phyloP scores from a whole-genome alignment of 495 filamentous ascomycete genomes.

The Tuber brumale region DNA sequence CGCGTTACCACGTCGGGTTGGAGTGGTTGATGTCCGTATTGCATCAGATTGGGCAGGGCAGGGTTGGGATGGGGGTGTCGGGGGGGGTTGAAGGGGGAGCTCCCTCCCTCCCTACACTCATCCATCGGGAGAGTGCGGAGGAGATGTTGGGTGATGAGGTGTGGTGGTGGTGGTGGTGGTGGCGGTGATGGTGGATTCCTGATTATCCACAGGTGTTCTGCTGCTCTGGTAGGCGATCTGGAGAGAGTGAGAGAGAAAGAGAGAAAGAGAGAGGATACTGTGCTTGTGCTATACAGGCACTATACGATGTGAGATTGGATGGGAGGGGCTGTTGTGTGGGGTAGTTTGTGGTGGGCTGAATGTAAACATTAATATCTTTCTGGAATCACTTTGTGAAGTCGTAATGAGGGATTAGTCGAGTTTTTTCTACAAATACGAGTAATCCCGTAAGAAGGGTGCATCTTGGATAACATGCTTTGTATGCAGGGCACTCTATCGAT shows the following conservation, averaged over 20 bases:
- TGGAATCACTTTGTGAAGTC: neutral
- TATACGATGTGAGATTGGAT: neutral
- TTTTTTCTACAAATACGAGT: neutral
- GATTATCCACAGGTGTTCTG: neutral
- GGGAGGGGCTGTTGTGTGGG: neutral
- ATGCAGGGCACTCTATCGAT: neutral
- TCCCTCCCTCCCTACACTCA: neutral
- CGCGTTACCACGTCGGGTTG: neutral
- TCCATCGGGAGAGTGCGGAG: neutral
- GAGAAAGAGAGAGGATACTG: too few relatives aligned
- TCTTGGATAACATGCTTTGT: neutral
- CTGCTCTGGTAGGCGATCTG: neutral
- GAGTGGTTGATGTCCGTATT: neutral
- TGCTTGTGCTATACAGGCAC: too few relatives aligned
- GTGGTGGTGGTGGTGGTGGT: neutral
- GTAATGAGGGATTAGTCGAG: neutral
- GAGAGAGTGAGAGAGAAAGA: too few relatives aligned
- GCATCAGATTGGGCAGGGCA: neutral
- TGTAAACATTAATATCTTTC: neutral
- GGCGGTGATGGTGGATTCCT: neutral
- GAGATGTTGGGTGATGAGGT: too few relatives aligned
- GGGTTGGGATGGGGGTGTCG: too few relatives aligned
- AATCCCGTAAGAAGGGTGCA: neutral
- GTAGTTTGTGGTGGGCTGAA: neutral
- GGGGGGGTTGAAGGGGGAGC: too few relatives aligned